Evolutionary conservation across 2,329 filamentous ascomycete species (phyloP).

Genomic region (Paracamarosporium sp.): DNA sequence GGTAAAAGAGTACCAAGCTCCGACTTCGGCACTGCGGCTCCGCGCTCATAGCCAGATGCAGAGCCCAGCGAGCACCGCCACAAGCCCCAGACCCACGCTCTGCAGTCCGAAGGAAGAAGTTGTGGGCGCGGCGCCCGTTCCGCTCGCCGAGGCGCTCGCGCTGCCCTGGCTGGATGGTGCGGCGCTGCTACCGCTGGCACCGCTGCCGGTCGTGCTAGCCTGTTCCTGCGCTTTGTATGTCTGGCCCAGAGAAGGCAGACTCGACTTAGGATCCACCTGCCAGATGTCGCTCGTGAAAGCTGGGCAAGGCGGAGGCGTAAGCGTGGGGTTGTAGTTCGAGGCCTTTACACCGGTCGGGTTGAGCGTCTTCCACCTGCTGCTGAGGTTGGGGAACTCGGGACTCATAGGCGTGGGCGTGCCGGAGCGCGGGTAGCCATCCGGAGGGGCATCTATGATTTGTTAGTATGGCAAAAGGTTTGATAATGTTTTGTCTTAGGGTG

Average conservation of each 20-base stretch:
- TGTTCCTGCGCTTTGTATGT: conserved; percentile 30
- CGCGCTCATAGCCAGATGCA: conserved; percentile 30
- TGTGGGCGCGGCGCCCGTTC: conserved; percentile 22
- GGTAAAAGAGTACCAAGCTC: background rate
- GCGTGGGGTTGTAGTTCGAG: conserved; percentile 68
- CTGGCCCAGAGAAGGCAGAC: conserved; percentile 71
- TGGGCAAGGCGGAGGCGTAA: conserved; percentile 73
- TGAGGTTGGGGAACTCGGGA: conserved; percentile 81
- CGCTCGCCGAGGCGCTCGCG: conserved; percentile 9
- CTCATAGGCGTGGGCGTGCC: conserved; percentile 76
- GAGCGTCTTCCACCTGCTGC: conserved; percentile 76
- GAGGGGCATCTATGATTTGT: conserved; percentile 46
- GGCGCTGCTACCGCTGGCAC: conserved; percentile 5
- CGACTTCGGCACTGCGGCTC: background rate
- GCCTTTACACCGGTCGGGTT: conserved; percentile 72
- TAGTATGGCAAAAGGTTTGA: background rate
- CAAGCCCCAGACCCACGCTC: conserved; percentile 27
- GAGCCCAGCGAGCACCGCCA: conserved; percentile 28
- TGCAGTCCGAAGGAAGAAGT: conserved; percentile 22
- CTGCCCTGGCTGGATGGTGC: conserved; percentile 7
- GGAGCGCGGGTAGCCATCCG: conserved; percentile 72
- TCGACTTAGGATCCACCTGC: conserved; percentile 73
- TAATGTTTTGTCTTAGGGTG: no score
- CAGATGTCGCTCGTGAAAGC: conserved; percentile 72
- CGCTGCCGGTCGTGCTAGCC: conserved; percentile 14